Conservation (phyloP, 257 asterid species). For the Penstemon newberryi region DNA sequence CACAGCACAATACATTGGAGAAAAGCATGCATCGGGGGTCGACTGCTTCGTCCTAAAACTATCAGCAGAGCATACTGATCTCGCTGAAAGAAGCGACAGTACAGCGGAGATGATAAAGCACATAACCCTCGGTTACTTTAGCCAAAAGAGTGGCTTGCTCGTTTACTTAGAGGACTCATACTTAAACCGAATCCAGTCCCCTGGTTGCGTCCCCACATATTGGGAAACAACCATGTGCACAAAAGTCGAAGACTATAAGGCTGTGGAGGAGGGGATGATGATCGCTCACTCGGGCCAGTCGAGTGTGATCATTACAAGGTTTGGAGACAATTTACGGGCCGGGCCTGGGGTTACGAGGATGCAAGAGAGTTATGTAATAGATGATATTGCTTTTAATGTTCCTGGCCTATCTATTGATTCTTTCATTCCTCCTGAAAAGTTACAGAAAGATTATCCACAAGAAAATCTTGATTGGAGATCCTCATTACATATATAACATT, state of each 20-base stretch:
- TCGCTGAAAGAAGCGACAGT: slow-evolving; percentile 69
- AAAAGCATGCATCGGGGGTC: slow-evolving; percentile 48
- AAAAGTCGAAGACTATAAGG: slow-evolving; percentile 61
- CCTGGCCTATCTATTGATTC: slow-evolving; percentile 70
- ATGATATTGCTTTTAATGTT: slow-evolving; percentile 73
- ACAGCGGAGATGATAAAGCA: slow-evolving; percentile 89
- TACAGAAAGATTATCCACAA: slow-evolving; percentile 46
- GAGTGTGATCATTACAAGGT: slow-evolving; percentile 60
- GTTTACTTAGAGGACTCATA: slow-evolving; percentile 74
- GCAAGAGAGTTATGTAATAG: slow-evolving; percentile 75
- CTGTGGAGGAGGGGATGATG: slow-evolving; percentile 70
- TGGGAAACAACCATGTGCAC: slow-evolving; percentile 84
- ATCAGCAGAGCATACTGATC: slow-evolving; percentile 57
- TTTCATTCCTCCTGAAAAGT: slow-evolving; percentile 75
- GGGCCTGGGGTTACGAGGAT: slow-evolving; percentile 64
- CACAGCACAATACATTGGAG: slow-evolving; percentile 76
- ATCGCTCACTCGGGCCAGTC: slow-evolving; percentile 80
- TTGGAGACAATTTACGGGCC: slow-evolving; percentile 61
- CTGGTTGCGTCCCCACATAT: slow-evolving; percentile 68
- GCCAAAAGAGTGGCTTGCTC: slow-evolving; percentile 74
- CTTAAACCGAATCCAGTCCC: slow-evolving; percentile 72
- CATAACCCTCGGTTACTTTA: slow-evolving; percentile 65
- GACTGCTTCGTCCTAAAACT: slow-evolving; percentile 81
- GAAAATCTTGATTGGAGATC: slow-evolving; percentile 55
- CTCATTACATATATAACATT: slow-evolving; percentile 40